Base-by-base conservation (phyloP, 331 rosid genomes). In the Dryas integrifolia region DNA sequence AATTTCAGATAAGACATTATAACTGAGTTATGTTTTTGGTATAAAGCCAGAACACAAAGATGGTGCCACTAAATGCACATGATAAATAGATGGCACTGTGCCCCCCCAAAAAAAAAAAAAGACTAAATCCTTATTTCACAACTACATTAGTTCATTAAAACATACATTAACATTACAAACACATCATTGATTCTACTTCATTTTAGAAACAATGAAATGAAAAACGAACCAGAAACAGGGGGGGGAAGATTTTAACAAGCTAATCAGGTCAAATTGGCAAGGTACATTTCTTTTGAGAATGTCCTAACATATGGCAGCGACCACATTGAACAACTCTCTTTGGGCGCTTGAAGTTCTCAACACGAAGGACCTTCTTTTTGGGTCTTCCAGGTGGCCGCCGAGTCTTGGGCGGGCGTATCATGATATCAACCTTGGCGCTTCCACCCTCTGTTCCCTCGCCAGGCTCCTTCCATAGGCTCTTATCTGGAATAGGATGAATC, bases 381-480 rank as follows among this genome's bases (percentile, higher is more conserved):
- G 98, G 98, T 82, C 98, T 86, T 72, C 98, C 98, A 1, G 97
- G 98, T 3, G 98, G 98, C 14, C 98, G 84, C 56, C 98, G 93
- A 61, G 88, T 88, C 82, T 91, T 93, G 26, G 98, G 98, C 5
- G 98, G 97, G 41, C 85, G 87, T 57, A 93, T 89, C 40, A 72
- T 51, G 38, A 87, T 81, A 76, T 91, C 98, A 41, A 76, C 87
- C 81, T 83, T 90, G 40, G 85, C 92, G 58, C 90, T 89, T 80
- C 89, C 98, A 16, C 92, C 96, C 76, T 92, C 97, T 7, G 89
- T 82, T 21, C 92, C 96, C 74, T 89, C 96, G 8, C 92, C 86
- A 0, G 30, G 84, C 62, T 93, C 96, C 71, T 76, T 82, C 98
- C 98, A 93, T 44, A 79, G 56, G 79, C 86, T 87, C 90, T 80